Base-by-base conservation (phyloP, 2,329 filamentous ascomycete species). In the Exophiala bonariae region DNA sequence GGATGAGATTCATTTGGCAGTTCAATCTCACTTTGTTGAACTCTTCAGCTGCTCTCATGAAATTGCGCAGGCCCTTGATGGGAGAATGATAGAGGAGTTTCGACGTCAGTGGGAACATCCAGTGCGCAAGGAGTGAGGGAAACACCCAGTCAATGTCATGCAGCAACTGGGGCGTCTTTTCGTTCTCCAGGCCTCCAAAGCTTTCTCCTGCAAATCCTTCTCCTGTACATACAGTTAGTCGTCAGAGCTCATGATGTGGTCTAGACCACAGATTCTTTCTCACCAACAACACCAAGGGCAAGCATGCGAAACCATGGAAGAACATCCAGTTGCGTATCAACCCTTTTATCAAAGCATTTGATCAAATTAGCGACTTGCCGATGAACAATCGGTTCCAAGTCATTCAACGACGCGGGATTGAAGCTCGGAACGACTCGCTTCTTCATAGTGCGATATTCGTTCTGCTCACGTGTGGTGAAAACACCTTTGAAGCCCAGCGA, bases 251-350 rank as follows among this genome's bases (percentile, higher is more conserved):
- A n/a, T n/a, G n/a, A n/a, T n/a, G n/a, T n/a, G n/a, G n/a, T n/a
- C n/a, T n/a, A n/a, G n/a, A n/a, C n/a, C n/a, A n/a, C n/a, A n/a
- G 28, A 31, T 31, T 9, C 28, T 33, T 33, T 13, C 41, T 44
- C 16, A 44, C 41, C 41, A 4, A 44, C 33, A 39, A 44, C 33
- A 20, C 33, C 17, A 7, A 44, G 19, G 30, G 41, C 41, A 17
- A 44, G 18, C 41, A 44, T 26, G 9, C 41, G 30, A 17, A 44
- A 36, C 41, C 30, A 44, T 5, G 33, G 41, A 4, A 44, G 20
- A 13, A 44, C 20, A 22, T 44, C 41, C 6, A 44, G 7, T 14
- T 31, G 30, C 33, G 6, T 16, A 14, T 23, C 40, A 5, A 35
- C 41, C 30, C 20, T 9, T 16, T 19, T 36, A 18, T 28, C 20